A percentile compares a stretch with the other conserved stretches of the same genome.
Evolutionary conservation across 2,329 filamentous ascomycete genomes (phyloP).

Genomic region (Aureobasidium sp.): DNA sequence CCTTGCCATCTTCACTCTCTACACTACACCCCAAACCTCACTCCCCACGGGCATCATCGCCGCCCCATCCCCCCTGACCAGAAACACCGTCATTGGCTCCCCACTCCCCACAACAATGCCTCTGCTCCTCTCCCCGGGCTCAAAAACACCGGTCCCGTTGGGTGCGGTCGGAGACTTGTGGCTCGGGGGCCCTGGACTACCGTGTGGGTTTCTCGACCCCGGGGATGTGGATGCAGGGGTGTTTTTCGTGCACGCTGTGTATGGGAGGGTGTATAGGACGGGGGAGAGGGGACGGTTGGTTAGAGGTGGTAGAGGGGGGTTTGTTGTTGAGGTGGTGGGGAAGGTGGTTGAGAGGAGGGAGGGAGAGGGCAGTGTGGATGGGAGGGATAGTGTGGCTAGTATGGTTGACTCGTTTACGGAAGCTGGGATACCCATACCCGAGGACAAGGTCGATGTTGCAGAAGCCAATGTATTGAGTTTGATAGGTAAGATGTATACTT

Average conservation of each 20-base stretch:
- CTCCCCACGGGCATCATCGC: neutral
- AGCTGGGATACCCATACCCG: neutral
- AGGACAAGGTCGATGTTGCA: neutral
- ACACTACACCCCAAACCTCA: neutral
- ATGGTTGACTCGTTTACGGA: neutral
- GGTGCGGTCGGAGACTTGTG: slow-evolving; percentile 23
- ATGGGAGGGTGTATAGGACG: neutral
- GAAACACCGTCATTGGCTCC: slow-evolving; percentile 59
- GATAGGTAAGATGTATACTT: neutral
- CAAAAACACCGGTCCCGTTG: slow-evolving; percentile 32
- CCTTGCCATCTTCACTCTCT: neutral
- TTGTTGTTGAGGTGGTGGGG: neutral
- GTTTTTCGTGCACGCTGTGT: slow-evolving; percentile 23
- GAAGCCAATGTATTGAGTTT: neutral
- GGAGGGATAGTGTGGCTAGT: neutral
- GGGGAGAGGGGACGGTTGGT: neutral
- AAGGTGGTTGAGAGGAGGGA: neutral
- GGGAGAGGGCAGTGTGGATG: neutral
- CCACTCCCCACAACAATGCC: slow-evolving; percentile 63
- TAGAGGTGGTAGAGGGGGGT: neutral
- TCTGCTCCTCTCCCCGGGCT: slow-evolving; percentile 64
- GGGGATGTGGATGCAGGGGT: slow-evolving; percentile 23
- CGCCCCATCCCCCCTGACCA: neutral
- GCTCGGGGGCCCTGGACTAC: slow-evolving; percentile 25
- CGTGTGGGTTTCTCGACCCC: slow-evolving; percentile 25